A percentile compares a stretch with the other conserved stretches of the same genome.
Conservation (phyloP, 177 flowering plant species). For the Vitis hybrid region DNA sequence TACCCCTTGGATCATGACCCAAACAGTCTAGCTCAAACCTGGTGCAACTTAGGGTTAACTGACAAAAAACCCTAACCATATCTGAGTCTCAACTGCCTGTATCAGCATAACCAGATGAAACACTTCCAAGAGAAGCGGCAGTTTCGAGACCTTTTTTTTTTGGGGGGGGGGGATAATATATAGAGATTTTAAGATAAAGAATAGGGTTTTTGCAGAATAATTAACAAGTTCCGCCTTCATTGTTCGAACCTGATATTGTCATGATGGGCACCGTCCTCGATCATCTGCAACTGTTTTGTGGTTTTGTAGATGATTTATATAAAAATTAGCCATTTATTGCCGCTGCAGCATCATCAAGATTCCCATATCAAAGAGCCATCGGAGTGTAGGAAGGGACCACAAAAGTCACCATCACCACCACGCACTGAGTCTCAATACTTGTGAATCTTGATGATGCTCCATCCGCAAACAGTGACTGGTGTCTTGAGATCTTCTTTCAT, state of each 20-base stretch:
- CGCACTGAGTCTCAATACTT: conserved; percentile 20
- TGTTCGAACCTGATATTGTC: too few species aligned
- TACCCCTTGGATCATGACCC: background rate
- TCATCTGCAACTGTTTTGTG: background rate
- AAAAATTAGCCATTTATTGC: conserved; percentile 60
- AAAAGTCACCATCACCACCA: conserved; percentile 8
- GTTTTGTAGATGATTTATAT: background rate
- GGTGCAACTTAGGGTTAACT: conserved; percentile 4
- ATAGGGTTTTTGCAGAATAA: too few species aligned
- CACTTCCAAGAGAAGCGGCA: conserved; percentile 4
- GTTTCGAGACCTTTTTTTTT: background rate
- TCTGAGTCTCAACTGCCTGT: too few species aligned
- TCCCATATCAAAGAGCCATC: conserved; percentile 41
- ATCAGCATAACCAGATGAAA: background rate
- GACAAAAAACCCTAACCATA: background rate
- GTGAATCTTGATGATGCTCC: conserved; percentile 96
- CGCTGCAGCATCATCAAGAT: conserved; percentile 99
- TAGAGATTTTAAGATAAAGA: too few species aligned
- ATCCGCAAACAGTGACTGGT: conserved; percentile 64
- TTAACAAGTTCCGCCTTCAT: too few species aligned
- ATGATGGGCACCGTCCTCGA: background rate
- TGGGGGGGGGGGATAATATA: too few species aligned
- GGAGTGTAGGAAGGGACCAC: conserved; percentile 9
- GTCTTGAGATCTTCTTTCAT: conserved; percentile 7
- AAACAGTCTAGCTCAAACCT: background rate